Evolutionary conservation across 768 basidiomycete genomes (phyloP), one percentile per base, ranked within the genome.

Genomic region (Terana coerulea): DNA sequence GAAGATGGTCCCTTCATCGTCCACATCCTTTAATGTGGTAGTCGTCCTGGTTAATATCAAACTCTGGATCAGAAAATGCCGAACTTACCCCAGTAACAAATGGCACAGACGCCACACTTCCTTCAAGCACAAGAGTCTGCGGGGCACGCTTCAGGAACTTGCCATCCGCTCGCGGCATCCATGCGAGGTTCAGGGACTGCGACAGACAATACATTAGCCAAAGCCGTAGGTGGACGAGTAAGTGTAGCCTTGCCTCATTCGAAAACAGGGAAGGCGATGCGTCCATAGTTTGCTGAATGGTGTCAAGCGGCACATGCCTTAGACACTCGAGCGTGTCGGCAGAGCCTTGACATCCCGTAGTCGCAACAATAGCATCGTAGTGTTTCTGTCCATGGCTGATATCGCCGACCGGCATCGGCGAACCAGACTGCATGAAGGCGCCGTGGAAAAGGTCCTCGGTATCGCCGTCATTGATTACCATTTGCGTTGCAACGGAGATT

Each of bases 1-100:
- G 58, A 71, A 72, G 2, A 69, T 35, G 0, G 81, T 80, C 5
- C 81, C 83, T 60, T 85, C 83, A 47, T 84, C 83, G 44, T 83
- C 79, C 53, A 42, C 40, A n/a, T 55, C 42, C 52, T 54, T 17
- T n/a, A 15, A 6, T 10, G 29, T 3, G 9, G 6, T 12, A 17
- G 19, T 5, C 21, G 22, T 2, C 24, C 14, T 2, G 10, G 15
- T n/a, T 14, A 39, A 19, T 17, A 36, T 17, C 24, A 29, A 3
- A 2, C 7, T 1, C 3, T 3, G n/a, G 24, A 15, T 15, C 5
- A 19, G 14, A 35, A 34, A 22, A 17, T 15, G 14, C n/a, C 2
- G n/a, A 17, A 5, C 56, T 41, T 39, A 62, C 55, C 7, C 78
- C 78, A 0, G 67, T 76, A 22, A 83, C 63, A 54, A 75, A 75